Evolutionary conservation across 1,139 yeast genomes (phyloP).

Genomic region (Trichomonascaceae sp.): DNA sequence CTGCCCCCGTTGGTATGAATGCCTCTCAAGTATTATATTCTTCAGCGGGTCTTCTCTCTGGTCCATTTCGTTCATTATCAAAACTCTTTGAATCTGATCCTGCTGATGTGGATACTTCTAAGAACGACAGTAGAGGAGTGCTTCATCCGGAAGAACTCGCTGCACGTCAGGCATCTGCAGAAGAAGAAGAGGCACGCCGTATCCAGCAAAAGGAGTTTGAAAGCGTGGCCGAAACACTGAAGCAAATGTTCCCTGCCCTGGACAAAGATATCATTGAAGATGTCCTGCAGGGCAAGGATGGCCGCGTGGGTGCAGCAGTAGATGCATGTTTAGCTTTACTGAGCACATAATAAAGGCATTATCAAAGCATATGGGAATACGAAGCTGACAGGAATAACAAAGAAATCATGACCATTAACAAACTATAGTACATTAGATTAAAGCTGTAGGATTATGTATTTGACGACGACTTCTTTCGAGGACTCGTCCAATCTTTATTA

Average conservation of each 20-base stretch:
- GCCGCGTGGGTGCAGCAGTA: slow-evolving; percentile 67
- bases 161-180: slow-evolving; percentile 36
- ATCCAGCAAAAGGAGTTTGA: slow-evolving; percentile 37
- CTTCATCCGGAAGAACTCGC: slow-evolving; percentile 32
- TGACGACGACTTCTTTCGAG: not conserved
- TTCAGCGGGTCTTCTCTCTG: slow-evolving; percentile 34
- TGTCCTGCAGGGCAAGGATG: slow-evolving; percentile 60
- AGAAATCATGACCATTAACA: not conserved
- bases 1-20: slow-evolving; percentile 15
- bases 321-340: slow-evolving; percentile 47
- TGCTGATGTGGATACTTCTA: slow-evolving; percentile 14
- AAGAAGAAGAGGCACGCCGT: slow-evolving; percentile 33
- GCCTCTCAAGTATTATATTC: slow-evolving; percentile 33
- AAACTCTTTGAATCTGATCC: slow-evolving; percentile 31
- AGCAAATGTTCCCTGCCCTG: slow-evolving; percentile 69
- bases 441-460: not conserved
- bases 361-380: not conserved
- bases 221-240: slow-evolving; percentile 43
- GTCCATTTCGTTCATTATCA: slow-evolving; percentile 31
- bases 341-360: slow-evolving; percentile 6
- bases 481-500: not conserved
- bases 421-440: not conserved
- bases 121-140: slow-evolving; percentile 6
- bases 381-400: not conserved
- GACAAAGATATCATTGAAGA: slow-evolving; percentile 67